A percentile compares a stretch with the other conserved stretches of the same genome.
These are phyloP conservation scores for Madurella mycetomatis DNA, from an alignment of 2,329 filamentous ascomycete species.

Conservation along the genomic window DNA sequence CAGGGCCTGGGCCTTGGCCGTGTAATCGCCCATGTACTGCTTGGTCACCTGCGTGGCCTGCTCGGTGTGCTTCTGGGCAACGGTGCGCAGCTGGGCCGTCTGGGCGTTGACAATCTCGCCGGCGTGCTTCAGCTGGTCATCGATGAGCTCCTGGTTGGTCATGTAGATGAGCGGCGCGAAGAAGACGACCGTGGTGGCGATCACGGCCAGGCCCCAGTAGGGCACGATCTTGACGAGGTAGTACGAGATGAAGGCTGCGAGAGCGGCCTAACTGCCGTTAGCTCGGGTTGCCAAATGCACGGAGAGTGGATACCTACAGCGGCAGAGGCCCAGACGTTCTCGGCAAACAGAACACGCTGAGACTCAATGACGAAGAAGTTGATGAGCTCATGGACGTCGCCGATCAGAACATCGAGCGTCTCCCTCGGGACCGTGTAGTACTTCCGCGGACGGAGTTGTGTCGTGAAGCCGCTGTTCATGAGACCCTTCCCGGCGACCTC, in stretches of 20 bases:
- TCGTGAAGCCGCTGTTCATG: constrained; percentile 57
- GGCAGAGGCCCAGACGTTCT: constrained; percentile 58
- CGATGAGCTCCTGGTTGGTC: constrained; percentile 66
- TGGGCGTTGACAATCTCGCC: constrained; percentile 57
- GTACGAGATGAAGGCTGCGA: constrained; percentile 61
- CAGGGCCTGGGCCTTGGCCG: constrained; percentile 62
- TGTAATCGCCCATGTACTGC: constrained; percentile 65
- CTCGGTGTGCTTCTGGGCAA: constrained; percentile 60
- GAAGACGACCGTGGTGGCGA: constrained; percentile 57
- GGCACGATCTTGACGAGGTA: constrained; percentile 66
- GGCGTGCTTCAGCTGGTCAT: constrained; percentile 55
- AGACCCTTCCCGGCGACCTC: constrained; percentile 59
- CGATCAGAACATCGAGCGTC: constrained; percentile 56
- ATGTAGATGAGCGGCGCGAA: constrained; percentile 60
- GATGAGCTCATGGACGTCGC: constrained; percentile 62
- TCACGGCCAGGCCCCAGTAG: constrained; percentile 63
- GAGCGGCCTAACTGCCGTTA: constrained; percentile 44
- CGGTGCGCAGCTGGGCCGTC: constrained; percentile 56
- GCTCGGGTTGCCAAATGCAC: constrained; percentile 1
- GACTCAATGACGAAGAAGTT: constrained; percentile 70
- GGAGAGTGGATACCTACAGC: constrained; percentile 45
- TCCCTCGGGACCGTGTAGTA: constrained; percentile 64
- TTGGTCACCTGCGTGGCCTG: constrained; percentile 61
- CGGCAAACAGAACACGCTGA: constrained; percentile 63
- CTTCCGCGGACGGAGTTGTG: constrained; percentile 61